phyloP scores from a whole-genome alignment of 2,329 filamentous ascomycete species.

The Penicillium sp. region DNA sequence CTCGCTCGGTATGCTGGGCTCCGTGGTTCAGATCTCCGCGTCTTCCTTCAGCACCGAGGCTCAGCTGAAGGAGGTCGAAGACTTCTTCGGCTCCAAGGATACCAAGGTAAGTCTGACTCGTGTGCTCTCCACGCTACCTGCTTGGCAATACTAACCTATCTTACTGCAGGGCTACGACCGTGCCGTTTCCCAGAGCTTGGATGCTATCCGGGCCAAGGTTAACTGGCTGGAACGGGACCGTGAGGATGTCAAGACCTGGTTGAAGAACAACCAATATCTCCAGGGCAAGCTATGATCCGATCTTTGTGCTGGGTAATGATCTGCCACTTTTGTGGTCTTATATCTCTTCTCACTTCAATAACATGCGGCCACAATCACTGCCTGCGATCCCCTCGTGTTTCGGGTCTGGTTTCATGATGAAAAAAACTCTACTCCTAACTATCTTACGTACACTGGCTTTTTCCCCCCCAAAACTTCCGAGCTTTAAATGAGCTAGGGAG shows the following conservation, averaged over 20 bases:
- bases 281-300: constrained; percentile 28
- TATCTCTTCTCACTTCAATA: no score
- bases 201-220: constrained; percentile 77
- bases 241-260: constrained; percentile 68
- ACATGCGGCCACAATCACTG: no score
- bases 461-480: no score
- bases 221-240: constrained; percentile 72
- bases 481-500: no score
- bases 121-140: background rate
- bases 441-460: no score
- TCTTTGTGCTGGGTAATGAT: background rate
- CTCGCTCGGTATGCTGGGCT: constrained; percentile 77
- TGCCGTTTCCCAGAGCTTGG: constrained; percentile 80
- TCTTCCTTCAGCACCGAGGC: constrained; percentile 70
- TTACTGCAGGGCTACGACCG: constrained; percentile 64
- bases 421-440: no score
- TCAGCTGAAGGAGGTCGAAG: constrained; percentile 68
- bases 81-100: constrained; percentile 75
- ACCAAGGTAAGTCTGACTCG: constrained; percentile 54
- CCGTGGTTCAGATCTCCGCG: constrained; percentile 75
- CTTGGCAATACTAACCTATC: constrained; percentile 10
- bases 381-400: no score
- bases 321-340: no score
- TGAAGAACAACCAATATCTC: constrained; percentile 60
- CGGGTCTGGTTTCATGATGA: no score